A percentile compares a stretch with the other conserved stretches of the same genome.
These are phyloP conservation scores for Plasmodium coatneyi DNA, from an alignment of 169 alveolate genomes.

Conservation along the genomic window DNA sequence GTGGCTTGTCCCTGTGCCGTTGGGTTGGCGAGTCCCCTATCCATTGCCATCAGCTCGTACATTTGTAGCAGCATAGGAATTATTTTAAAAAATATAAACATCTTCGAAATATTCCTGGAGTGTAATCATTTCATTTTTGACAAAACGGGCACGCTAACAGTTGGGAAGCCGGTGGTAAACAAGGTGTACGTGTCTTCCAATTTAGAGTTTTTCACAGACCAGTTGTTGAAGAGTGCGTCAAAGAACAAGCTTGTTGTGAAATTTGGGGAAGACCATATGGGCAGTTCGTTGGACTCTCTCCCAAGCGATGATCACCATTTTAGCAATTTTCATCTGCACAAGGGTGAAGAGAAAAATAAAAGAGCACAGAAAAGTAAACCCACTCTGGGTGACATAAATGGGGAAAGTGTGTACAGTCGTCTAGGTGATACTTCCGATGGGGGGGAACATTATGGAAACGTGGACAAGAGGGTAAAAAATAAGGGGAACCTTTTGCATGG, in stretches of 20 bases:
- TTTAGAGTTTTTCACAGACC: slow-evolving; percentile 54
- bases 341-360: background rate
- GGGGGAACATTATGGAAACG: background rate
- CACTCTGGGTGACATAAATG: background rate
- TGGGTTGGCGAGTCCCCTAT: slow-evolving; percentile 68
- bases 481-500: background rate
- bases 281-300: background rate
- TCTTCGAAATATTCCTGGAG: slow-evolving; percentile 49
- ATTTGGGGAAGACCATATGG: background rate
- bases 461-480: background rate
- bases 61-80: slow-evolving; percentile 68
- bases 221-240: slow-evolving; percentile 16
- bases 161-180: slow-evolving; percentile 71
- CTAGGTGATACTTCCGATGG: background rate
- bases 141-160: slow-evolving; percentile 71
- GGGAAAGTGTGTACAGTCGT: background rate
- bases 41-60: slow-evolving; percentile 67
- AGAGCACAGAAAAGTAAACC: background rate
- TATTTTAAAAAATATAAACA: slow-evolving; percentile 60
- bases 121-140: slow-evolving; percentile 74
- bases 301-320: background rate
- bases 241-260: slow-evolving; percentile 8
- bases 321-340: background rate
- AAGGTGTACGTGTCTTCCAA: slow-evolving; percentile 44
- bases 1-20: slow-evolving; percentile 77